Evolutionary conservation across 2,329 filamentous ascomycete genomes (phyloP), one percentile per base, ranked within the genome.

Genomic region (Pyrenochaeta sp.): DNA sequence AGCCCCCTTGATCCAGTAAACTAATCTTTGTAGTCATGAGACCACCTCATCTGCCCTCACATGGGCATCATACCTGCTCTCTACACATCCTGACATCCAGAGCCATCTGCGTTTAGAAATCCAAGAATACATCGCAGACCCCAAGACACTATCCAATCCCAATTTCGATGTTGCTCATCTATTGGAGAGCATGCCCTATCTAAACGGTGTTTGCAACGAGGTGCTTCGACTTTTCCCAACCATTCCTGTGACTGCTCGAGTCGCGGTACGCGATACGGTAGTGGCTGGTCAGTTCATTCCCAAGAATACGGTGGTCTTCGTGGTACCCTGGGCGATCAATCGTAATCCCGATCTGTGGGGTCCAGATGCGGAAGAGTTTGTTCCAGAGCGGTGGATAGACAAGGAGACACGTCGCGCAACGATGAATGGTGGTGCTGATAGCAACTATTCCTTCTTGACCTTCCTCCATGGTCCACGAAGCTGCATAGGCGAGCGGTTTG

Each of bases 31-130:
- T 23, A 70, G 74, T 5, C 89, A 93, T 68, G 88, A 93, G 72
- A 93, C 89, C 1, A 92, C 88, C 0, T 84, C 89, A 1, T 81
- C 85, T 1, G 80, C 88, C 13, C 77, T 94, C 64, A 87, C 85
- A n/a, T 93, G 88, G 87, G 81, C 86, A 3, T 72, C 85, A 6
- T 89, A 90, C 63, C 74, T 86, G 29, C 80, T 94, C n/a, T 82
- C 82, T 56, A 77, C 78, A 14, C 71, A 90, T 57, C 85, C 83
- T 0, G 77, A 84, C 1, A 74, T 88, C 2, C 88, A 94, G 71
- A 71, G 70, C 15, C 79, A 79, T 3, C 81, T 95, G 3, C 85
- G 89, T 15, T 72, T 77, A 8, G 90, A 94, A 67, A 72, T 95
- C 31, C 82, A 83, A 46, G 66, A 76, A 14, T 73, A 77, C 13